Conservation (phyloP, 176 grass and related monocot species). For the Olyra latifolia region DNA sequence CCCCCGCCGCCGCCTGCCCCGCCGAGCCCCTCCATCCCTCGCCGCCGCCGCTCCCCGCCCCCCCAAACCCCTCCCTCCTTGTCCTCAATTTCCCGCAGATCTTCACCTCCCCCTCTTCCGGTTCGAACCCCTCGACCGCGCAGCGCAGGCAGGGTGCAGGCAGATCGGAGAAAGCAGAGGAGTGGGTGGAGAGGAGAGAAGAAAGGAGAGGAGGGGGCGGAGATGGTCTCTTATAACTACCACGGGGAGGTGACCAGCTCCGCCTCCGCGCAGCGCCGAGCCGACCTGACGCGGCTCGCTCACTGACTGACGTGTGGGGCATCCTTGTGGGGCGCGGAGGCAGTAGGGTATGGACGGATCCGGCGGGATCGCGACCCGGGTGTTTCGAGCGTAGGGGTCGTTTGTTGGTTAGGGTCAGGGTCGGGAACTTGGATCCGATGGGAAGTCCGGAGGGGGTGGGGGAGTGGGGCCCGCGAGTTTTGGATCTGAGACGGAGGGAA, state of each 20-base stretch:
- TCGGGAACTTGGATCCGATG: neutral
- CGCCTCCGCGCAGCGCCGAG: slow-evolving; percentile 14
- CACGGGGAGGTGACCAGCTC: slow-evolving; percentile 47
- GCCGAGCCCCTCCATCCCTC: slow-evolving; percentile 43
- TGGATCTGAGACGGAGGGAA: slow-evolving; percentile 2
- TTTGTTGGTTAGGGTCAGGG: slow-evolving; percentile 5
- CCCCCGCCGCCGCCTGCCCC: neutral
- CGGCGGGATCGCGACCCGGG: slow-evolving; percentile 4
- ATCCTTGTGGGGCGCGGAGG: neutral
- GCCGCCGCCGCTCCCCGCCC: neutral
- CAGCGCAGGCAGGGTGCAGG: neutral
- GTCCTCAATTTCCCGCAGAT: slow-evolving; percentile 32
- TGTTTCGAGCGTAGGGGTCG: neutral
- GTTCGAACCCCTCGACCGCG: neutral
- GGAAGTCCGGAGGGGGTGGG: neutral
- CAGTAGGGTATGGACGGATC: slow-evolving; percentile 27
- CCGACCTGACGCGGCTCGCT: slow-evolving; percentile 18
- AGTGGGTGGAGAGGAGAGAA: slow-evolving; percentile 37
- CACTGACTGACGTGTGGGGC: slow-evolving; percentile 40
- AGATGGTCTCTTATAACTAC: slow-evolving; percentile 45
- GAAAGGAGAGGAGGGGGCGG: slow-evolving; percentile 16
- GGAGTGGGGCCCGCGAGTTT: neutral
- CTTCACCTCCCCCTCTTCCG: neutral
- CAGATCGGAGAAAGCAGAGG: slow-evolving; percentile 1
- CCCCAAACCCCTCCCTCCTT: slow-evolving; percentile 18